Evolutionary conservation across 495 filamentous ascomycete species (phyloP).

Genomic region (Letharia columbiana): DNA sequence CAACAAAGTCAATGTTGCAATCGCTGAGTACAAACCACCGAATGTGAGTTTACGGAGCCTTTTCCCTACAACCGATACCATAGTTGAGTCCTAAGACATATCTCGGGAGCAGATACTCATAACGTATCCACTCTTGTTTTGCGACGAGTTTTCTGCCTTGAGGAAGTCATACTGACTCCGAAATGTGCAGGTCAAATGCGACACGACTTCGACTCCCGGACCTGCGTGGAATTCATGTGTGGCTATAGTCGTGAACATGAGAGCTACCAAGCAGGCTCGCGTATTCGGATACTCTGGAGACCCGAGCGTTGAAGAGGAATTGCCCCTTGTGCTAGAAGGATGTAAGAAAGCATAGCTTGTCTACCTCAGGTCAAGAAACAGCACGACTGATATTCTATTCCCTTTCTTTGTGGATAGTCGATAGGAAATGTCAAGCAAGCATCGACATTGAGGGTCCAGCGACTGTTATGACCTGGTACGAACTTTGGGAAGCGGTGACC

Average conservation of each 20-base stretch:
- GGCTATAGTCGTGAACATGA: neutral
- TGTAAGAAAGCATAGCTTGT: neutral
- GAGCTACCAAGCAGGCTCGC: neutral
- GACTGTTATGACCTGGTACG: neutral
- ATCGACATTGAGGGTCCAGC: conserved; percentile 3
- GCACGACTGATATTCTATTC: neutral
- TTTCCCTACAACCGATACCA: too few relatives aligned
- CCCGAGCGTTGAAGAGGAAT: neutral
- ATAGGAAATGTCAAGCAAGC: neutral
- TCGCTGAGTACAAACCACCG: neutral
- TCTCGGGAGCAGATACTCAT: too few relatives aligned
- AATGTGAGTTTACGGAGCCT: too few relatives aligned
- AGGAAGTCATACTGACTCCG: too few relatives aligned
- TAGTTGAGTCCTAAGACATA: too few relatives aligned
- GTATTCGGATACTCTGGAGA: neutral
- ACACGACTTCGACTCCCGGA: neutral
- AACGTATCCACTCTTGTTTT: too few relatives aligned
- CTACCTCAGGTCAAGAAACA: neutral
- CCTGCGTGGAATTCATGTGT: neutral
- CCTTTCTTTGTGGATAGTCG: neutral
- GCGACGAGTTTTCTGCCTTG: too few relatives aligned
- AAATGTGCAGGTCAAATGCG: neutral
- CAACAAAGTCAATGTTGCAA: neutral
- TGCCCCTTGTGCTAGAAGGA: neutral
- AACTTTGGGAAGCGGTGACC: neutral